Percentiles rank a stretch among this genome's conserved stretches.
These are phyloP conservation scores for Drechslerella dactyloides DNA, from an alignment of 2,329 filamentous ascomycete species.

Conservation along the genomic window DNA sequence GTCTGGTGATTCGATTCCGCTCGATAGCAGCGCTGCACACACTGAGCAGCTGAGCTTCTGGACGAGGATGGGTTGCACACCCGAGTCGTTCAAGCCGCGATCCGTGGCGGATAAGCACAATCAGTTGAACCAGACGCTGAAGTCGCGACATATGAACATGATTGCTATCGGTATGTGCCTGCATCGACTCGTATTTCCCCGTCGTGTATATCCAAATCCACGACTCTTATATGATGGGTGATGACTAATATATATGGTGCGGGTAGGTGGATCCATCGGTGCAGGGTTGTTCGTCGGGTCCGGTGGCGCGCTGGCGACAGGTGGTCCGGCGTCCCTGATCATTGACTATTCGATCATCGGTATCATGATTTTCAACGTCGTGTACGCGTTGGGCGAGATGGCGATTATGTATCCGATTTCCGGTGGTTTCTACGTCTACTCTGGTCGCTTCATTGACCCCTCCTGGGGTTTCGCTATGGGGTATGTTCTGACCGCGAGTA, in stretches of 20 bases:
- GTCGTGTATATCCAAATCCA: constrained; percentile 66
- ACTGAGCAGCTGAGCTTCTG: constrained; percentile 56
- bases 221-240: no score
- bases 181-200: constrained; percentile 65
- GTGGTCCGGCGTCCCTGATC: constrained; percentile 56
- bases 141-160: constrained; percentile 68
- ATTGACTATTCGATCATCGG: constrained; percentile 65
- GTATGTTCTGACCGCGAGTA: no score
- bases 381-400: constrained; percentile 68
- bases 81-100: constrained; percentile 58
- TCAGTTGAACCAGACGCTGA: constrained; percentile 62
- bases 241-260: constrained; percentile 16
- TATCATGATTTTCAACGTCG: constrained; percentile 67
- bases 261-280: constrained; percentile 67
- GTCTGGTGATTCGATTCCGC: constrained; percentile 9
- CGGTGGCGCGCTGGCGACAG: constrained; percentile 63
- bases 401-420: constrained; percentile 69
- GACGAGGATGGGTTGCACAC: constrained; percentile 58
- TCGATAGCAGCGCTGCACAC: constrained; percentile 16
- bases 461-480: constrained; percentile 66
- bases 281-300: constrained; percentile 70
- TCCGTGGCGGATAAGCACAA: constrained; percentile 53
- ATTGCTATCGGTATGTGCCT: constrained; percentile 69
- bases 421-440: constrained; percentile 68
- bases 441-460: constrained; percentile 66